Evolutionary conservation across 2,329 filamentous ascomycete species (phyloP), one percentile per base, ranked within the genome.

Genomic region (Fusarium lyarnte): DNA sequence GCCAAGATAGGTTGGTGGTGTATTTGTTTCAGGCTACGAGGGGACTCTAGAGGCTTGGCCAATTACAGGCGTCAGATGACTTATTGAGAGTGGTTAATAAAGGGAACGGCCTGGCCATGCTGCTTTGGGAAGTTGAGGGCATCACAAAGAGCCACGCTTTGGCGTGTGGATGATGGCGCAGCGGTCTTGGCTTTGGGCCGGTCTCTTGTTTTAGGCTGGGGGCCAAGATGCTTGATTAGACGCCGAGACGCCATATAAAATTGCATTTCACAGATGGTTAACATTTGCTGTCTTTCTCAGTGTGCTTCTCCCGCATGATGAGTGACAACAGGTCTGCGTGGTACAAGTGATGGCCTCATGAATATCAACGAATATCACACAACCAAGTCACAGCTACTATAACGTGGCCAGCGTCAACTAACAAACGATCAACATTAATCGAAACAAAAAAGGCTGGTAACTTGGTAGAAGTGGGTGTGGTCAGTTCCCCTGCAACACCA

Each of bases 1-100:
- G 57, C 59, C 65, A 69, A 63, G 64, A 69, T 52, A 38, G 36
- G 58, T 23, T 38, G 45, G 58, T 51, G 59, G 51, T 70, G 54
- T 54, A 54, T 68, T 68, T 73, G 71, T 74, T 74, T 74, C 71
- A 74, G 71, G 58, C 47, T 47, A 72, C 41, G 23, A 61, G 55
- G 45, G 57, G 33, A 36, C 39, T 51, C 11, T 49, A 31, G 52
- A 11, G 11, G 29, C 68, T 58, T 52, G 42, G 29, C 73, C 67
- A 69, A 69, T 70, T 17, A 53, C 63, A 47, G 49, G 29, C 46
- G 35, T 33, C 36, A 47, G 42, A 75, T 69, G 59, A 69, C 63
- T 72, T 59, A 47, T 41, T 41, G 36, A 19, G 33, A 42, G 45
- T 45, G 43, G 38, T 52, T 54, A 62, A 62, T 60, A 53, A 64